A percentile compares a stretch with the other conserved stretches of the same genome.
phyloP scores from a whole-genome alignment of 1,139 yeast species.

The Lodderomyces elongisporus region DNA sequence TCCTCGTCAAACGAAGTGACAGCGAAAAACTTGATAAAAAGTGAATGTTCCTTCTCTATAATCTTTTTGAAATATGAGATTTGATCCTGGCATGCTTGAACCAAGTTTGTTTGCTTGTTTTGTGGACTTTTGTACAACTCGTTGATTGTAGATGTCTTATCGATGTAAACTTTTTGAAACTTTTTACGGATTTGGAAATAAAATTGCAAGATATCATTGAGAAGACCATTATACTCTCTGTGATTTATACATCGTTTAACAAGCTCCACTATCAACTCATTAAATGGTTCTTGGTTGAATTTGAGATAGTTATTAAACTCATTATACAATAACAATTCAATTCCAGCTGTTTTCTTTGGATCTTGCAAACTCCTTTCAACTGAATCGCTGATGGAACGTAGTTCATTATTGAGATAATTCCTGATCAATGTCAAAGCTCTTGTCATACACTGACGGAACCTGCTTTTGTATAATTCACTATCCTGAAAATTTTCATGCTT shows the following conservation, averaged over 20 bases:
- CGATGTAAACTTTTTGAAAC: constrained; percentile 39
- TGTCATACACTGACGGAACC: constrained; percentile 82
- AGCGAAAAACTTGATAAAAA: constrained; percentile 53
- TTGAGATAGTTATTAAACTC: constrained; percentile 39
- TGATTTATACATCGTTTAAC: constrained; percentile 42
- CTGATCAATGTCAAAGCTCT: constrained; percentile 73
- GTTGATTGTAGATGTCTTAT: constrained; percentile 17
- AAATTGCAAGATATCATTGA: constrained; percentile 58
- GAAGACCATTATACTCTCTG: constrained; percentile 61
- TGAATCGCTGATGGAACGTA: constrained; percentile 31
- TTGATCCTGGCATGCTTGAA: constrained; percentile 55
- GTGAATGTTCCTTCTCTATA: constrained; percentile 54
- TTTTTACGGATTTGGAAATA: constrained; percentile 56
- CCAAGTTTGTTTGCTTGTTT: constrained; percentile 24
- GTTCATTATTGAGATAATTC: constrained; percentile 54
- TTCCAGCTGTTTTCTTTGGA: constrained; percentile 13
- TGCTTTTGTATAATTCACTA: constrained; percentile 60
- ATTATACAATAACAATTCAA: constrained; percentile 44
- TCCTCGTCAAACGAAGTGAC: constrained; percentile 5
- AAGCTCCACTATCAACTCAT: constrained; percentile 46
- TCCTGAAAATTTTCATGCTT: constrained; percentile 56
- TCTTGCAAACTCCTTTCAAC: constrained; percentile 39
- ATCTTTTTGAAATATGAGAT: constrained; percentile 55
- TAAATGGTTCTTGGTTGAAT: constrained; percentile 16
- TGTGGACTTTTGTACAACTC: constrained; percentile 11